A percentile compares a stretch with the other conserved stretches of the same genome.
Evolutionary conservation across 352 stramenopile species (phyloP).

Genomic region (Pythium monospermum): DNA sequence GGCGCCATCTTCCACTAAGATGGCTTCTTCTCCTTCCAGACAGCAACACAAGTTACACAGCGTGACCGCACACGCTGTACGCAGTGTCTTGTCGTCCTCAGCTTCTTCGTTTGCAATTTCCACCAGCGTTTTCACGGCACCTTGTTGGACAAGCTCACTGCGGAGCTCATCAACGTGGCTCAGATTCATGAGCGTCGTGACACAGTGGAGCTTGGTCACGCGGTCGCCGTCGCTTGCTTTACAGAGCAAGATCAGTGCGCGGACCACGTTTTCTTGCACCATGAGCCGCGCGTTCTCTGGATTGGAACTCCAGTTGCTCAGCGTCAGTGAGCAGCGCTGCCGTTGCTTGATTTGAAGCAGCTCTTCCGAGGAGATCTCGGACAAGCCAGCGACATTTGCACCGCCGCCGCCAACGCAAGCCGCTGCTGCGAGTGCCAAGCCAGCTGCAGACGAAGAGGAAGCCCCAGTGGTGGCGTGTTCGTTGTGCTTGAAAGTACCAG

Average conservation of each 20-base stretch:
- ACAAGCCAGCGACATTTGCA: too few relatives aligned
- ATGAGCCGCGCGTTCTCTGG: conserved; percentile 80
- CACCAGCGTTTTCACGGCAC: conserved; percentile 65
- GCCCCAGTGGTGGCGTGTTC: background rate
- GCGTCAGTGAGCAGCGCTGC: conserved; percentile 73
- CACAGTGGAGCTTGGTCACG: conserved; percentile 61
- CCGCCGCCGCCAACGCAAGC: too few relatives aligned
- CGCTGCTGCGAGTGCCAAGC: background rate
- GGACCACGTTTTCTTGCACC: conserved; percentile 84
- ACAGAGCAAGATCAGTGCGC: conserved; percentile 72
- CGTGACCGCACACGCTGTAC: conserved; percentile 78
- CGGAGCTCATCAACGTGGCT: conserved; percentile 63
- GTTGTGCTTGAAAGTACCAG: conserved; percentile 10
- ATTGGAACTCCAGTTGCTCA: conserved; percentile 88
- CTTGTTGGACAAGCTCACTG: conserved; percentile 56
- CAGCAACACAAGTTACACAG: conserved; percentile 82
- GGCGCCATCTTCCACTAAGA: conserved; percentile 78
- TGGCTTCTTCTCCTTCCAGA: conserved; percentile 65
- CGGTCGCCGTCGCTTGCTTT: conserved; percentile 51
- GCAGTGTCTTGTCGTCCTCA: conserved; percentile 53
- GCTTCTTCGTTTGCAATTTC: conserved; percentile 61
- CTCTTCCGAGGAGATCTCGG: conserved; percentile 17
- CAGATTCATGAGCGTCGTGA: conserved; percentile 85
- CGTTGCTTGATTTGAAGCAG: conserved; percentile 36
- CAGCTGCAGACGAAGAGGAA: background rate